These are phyloP conservation scores for Umbelopsis sp. DNA, from an alignment of 192 early-diverging fungal species.

Conservation along the genomic window DNA sequence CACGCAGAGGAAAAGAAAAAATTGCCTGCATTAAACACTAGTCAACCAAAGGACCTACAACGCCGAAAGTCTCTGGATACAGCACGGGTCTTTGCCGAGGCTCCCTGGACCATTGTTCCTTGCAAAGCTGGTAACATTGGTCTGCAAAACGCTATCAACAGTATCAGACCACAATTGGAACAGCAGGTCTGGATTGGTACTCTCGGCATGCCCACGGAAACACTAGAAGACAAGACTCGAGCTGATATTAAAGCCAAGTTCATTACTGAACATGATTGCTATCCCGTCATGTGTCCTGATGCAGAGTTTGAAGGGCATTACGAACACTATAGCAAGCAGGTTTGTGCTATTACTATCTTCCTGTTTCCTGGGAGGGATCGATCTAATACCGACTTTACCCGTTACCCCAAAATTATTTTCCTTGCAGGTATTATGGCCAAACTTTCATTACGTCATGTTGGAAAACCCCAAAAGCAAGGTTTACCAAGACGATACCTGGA, in stretches of 20 bases:
- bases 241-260: constrained; percentile 63
- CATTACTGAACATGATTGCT: constrained; percentile 60
- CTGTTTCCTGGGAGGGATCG: too few species aligned
- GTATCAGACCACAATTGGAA: constrained; percentile 55
- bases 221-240: constrained; percentile 59
- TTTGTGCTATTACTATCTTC: constrained; percentile 31
- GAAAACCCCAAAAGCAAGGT: constrained; percentile 83
- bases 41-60: constrained; percentile 5
- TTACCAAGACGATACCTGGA: constrained; percentile 81
- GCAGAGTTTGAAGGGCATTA: constrained; percentile 90
- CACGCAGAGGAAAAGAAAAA: constrained; percentile 18
- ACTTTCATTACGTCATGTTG: constrained; percentile 93
- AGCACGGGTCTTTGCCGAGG: constrained; percentile 42
- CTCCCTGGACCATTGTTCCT: constrained; percentile 68
- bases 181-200: constrained; percentile 78
- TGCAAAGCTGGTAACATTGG: constrained; percentile 89
- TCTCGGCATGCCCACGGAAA: constrained; percentile 75
- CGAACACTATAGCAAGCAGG: constrained; percentile 94
- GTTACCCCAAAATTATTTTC: constrained; percentile 1
- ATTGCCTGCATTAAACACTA: constrained; percentile 5
- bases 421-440: constrained; percentile 88
- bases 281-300: constrained; percentile 82
- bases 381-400: background rate
- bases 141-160: constrained; percentile 88
- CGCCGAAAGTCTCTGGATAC: constrained; percentile 37